These are phyloP conservation scores for Amanita pseudoporphyria DNA, from an alignment of 768 basidiomycete genomes.

Conservation along the genomic window DNA sequence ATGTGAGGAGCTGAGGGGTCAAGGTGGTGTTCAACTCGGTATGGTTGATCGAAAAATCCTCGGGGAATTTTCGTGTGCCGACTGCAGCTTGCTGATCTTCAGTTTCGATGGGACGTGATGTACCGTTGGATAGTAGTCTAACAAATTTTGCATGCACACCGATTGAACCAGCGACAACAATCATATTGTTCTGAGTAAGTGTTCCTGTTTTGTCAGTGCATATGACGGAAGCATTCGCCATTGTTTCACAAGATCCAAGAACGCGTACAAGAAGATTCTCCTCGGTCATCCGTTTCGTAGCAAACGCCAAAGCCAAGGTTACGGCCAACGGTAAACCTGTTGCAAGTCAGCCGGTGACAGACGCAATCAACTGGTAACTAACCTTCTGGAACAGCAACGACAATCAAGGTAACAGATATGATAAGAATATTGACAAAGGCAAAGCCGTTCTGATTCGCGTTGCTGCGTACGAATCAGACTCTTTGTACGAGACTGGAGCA, in stretches of 20 bases:
- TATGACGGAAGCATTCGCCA: conserved; percentile 95
- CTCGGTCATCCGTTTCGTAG: conserved; percentile 96
- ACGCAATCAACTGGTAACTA: background rate
- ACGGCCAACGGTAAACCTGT: conserved; percentile 89
- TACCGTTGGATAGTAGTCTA: conserved; percentile 61
- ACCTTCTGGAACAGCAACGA: conserved; percentile 42
- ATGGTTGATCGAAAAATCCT: conserved; percentile 87
- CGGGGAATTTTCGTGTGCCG: conserved; percentile 33
- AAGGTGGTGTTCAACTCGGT: conserved; percentile 55
- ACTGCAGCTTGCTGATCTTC: conserved; percentile 29
- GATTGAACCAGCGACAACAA: conserved; percentile 90
- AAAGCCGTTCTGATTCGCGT: conserved; percentile 76
- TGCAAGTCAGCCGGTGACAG: conserved; percentile 4
- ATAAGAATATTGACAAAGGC: conserved; percentile 90
- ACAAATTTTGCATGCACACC: conserved; percentile 96
- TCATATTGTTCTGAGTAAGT: conserved; percentile 92
- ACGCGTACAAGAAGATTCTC: conserved; percentile 94
- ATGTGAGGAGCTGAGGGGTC: conserved; percentile 43
- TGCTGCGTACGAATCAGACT: conserved; percentile 26
- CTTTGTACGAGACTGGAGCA: background rate
- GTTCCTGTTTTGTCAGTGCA: conserved; percentile 98
- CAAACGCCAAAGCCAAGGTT: conserved; percentile 92
- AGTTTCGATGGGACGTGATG: conserved; percentile 60
- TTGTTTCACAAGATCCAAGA: conserved; percentile 94
- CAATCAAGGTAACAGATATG: conserved; percentile 78